Evolutionary conservation across 306 rosid species (phyloP), one percentile per base, ranked within the genome.

Genomic region (Corylus avellana): DNA sequence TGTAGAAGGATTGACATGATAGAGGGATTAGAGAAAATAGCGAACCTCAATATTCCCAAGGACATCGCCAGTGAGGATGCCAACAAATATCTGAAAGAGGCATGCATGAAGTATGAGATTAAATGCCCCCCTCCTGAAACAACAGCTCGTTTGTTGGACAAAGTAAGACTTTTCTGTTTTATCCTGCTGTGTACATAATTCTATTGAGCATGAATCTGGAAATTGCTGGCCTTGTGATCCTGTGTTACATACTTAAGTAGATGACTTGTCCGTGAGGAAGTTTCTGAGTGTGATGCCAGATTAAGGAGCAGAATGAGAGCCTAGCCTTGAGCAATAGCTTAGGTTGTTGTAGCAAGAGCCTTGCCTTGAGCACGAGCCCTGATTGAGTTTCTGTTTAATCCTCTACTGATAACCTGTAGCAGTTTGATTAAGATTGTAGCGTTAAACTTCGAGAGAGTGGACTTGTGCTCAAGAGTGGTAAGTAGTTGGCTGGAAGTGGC

Each of bases 1-100:
- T 89, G 72, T 92, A 94, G 97, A 76, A 87, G 98, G 89, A 87
- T 95, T 83, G 99, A 95, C 84, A 93, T 93, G 99, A 87, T 95
- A 25, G 98, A 84, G 71, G 99, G 78, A 72, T 79, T 95, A 79
- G 97, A 95, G 84, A 85, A 85, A 92, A 76, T 88, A 47, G 97
- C 98, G 7, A 85, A 83, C 80, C 92, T 95, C 39, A 86, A 56
- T 79, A 95, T 93, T 78, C 99, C 99, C 46, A 89, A 87, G 84
- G 92, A 95, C 84, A 83, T 93, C 29, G 61, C 96, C 0, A 84
- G 98, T 70, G 92, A 86, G 75, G 96, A 95, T 84, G 87, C 97
- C 57, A 93, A 90, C 85, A 85, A 85, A 78, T 90, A 90, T 87
- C 82, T 95, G 48, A 95, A 75, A 85, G 91, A 88, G 70, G 90